phyloP scores from a whole-genome alignment of 1,139 yeast genomes.

The Candida sanyaensis region DNA sequence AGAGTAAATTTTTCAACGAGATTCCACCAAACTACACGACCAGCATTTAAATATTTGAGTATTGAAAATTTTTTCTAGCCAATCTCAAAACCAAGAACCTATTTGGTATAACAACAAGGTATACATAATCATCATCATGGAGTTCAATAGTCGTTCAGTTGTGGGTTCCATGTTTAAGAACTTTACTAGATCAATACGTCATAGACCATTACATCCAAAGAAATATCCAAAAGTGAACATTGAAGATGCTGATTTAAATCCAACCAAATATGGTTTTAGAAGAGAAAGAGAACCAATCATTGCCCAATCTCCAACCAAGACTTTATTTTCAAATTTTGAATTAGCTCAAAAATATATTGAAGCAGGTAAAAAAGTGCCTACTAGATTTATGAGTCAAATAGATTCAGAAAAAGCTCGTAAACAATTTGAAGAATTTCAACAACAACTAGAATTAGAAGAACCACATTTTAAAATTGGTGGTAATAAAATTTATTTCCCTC shows the following conservation, averaged over 20 bases:
- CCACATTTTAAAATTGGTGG: conserved; percentile 85
- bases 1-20: background rate
- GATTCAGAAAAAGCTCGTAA: conserved; percentile 38
- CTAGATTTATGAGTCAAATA: conserved; percentile 25
- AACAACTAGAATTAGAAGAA: conserved; percentile 60
- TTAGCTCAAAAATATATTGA: conserved; percentile 36
- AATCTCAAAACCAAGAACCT: background rate
- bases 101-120: no score
- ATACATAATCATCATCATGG: conserved; percentile 2
- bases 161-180: conserved; percentile 13
- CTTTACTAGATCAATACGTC: conserved; percentile 29
- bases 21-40: background rate
- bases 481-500: conserved; percentile 74
- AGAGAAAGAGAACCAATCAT: conserved; percentile 41
- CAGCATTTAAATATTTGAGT: background rate
- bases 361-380: conserved; percentile 46
- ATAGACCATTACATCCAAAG: conserved; percentile 31
- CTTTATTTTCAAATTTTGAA: conserved; percentile 42
- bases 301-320: conserved; percentile 42
- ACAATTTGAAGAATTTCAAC: conserved; percentile 47
- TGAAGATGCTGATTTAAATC: conserved; percentile 39
- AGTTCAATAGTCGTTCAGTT: conserved; percentile 4
- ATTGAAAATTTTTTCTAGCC: background rate
- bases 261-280: conserved; percentile 42
- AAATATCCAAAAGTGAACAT: conserved; percentile 45